These are phyloP conservation scores for Pittosporum tobira DNA, from an alignment of 129 eudicot genomes.

Conservation along the genomic window DNA sequence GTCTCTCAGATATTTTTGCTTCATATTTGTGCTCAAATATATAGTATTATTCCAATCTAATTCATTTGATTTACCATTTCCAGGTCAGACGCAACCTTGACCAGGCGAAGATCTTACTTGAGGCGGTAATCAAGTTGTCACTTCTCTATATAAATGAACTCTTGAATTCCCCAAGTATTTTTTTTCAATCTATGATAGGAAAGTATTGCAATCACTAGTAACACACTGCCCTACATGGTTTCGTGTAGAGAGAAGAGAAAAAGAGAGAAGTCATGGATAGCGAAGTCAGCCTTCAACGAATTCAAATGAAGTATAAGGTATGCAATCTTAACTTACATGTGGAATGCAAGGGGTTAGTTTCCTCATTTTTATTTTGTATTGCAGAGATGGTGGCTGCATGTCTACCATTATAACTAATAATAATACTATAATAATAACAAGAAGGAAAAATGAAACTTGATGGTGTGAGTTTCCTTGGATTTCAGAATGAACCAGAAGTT, in stretches of 20 bases:
- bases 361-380: no score
- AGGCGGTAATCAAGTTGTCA: constrained; percentile 71
- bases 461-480: background rate
- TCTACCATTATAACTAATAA: no score
- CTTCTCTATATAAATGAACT: background rate
- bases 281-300: constrained; percentile 77
- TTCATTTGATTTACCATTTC: constrained; percentile 2
- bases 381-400: no score
- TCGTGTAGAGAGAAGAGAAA: constrained; percentile 82
- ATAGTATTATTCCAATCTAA: no score
- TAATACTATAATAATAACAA: no score
- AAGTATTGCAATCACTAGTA: constrained; percentile 2
- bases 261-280: constrained; percentile 87
- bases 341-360: no score
- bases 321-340: no score
- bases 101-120: constrained; percentile 79
- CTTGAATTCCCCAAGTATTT: background rate
- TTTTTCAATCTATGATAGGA: background rate
- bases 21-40: background rate
- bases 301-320: constrained; percentile 85
- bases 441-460: no score
- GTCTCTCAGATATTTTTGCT: background rate
- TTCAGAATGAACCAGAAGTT: constrained; percentile 78
- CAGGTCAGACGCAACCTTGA: constrained; percentile 98
- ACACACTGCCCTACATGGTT: constrained; percentile 1